Conservation (phyloP, 257 asterid species). For the Ilex asprella region DNA sequence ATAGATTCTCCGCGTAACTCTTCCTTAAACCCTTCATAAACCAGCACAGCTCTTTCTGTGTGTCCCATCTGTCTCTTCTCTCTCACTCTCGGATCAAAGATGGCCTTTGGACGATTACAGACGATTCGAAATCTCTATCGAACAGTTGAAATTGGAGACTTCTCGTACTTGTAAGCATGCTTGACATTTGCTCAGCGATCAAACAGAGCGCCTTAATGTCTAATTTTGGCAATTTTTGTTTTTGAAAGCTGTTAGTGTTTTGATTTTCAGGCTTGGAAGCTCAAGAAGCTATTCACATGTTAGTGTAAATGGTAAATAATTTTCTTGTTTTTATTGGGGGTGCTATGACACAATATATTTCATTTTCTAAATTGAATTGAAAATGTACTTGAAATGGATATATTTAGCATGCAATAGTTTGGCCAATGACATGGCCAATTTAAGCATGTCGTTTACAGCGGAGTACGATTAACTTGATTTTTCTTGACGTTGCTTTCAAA, state of each 20-base stretch:
- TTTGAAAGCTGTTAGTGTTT: background rate
- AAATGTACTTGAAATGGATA: background rate
- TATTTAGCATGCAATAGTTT: background rate
- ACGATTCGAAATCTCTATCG: slow-evolving; percentile 16
- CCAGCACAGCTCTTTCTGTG: background rate
- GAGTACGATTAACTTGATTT: no score
- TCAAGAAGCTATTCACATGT: slow-evolving; percentile 24
- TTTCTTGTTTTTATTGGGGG: background rate
- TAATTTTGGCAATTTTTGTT: background rate
- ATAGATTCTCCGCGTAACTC: slow-evolving; percentile 2
- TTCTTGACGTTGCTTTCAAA: no score
- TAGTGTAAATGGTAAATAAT: slow-evolving; percentile 15
- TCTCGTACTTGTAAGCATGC: slow-evolving; percentile 8
- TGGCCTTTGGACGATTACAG: slow-evolving; percentile 20
- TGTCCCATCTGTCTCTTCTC: no score
- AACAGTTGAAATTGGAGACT: slow-evolving; percentile 10
- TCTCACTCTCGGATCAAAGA: background rate
- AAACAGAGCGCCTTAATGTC: background rate
- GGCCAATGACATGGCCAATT: no score
- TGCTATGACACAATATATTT: background rate
- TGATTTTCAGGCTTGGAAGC: slow-evolving; percentile 18
- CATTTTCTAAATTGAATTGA: background rate
- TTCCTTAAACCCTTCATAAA: slow-evolving; percentile 17
- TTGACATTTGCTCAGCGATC: no score
- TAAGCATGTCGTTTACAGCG: no score